Base-by-base conservation (phyloP, 345 rosid genomes). In the Mercurialis annua region DNA sequence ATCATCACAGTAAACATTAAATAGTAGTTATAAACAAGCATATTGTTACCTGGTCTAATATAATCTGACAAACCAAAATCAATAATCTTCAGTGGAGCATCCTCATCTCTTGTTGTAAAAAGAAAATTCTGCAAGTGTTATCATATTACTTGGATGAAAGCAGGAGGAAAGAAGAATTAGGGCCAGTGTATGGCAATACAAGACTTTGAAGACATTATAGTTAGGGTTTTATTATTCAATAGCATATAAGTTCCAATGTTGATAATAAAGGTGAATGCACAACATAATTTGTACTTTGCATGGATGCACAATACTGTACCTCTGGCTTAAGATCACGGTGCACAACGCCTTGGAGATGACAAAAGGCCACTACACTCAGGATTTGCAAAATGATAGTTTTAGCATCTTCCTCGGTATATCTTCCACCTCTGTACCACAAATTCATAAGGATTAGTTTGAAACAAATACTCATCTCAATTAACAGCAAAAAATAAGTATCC, bases 251-350 rank as follows among this genome's bases (percentile, higher is more conserved):
- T 57, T 33, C 43, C 59, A 55, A 40, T 7, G 1, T 8, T 14
- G 11, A 55, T 1, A 3, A 10, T 2, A 33, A 18, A 1, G 0
- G 61, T 33, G 33, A n/a, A 20, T 57, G 60, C 10, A 59, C 16
- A 40, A 12, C 33, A 42, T 15, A 61, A n/a, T 31, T 42, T 58
- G 16, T 30, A 30, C n/a, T 29, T 16, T 54, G 36, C 52, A 40
- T 43, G 17, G 18, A 16, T 27, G 21, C 57, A 16, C 7, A 21
- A 18, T 26, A 12, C 15, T 40, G 53, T 56, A 92, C 98, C 97
- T 94, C 98, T 3, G 99, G 98, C 75, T 94, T 89, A 55, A 94
- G 79, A 80, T 94, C 99, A 71, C 98, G 91, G 57, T 94, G 98
- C 58, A 89, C 93, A 80, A 91, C 97, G 68, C 98, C 99, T 81